Percentiles rank a stretch among this genome's conserved stretches.
Conservation (phyloP, 1,284 basidiomycete genomes). For the Irpex lacteus region DNA sequence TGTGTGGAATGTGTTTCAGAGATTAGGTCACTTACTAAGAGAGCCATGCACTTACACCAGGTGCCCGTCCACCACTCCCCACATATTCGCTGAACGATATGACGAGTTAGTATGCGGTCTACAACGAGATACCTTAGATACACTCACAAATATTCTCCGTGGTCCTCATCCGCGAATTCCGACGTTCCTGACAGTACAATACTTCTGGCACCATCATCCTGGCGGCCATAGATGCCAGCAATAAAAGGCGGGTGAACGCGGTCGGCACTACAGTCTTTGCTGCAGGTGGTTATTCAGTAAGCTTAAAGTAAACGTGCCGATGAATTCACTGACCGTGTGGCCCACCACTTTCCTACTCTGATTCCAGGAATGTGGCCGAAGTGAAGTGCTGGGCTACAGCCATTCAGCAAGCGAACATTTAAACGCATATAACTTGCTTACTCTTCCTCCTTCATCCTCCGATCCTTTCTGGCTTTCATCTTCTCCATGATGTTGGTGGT, state of each 20-base stretch:
- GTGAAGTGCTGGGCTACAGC: background rate
- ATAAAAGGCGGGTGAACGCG: conserved; percentile 6
- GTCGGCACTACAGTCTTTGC: conserved; percentile 1
- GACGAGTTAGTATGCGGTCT: too few species aligned
- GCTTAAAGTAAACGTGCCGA: background rate
- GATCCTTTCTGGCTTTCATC: background rate
- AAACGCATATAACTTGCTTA: background rate
- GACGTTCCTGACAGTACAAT: conserved; percentile 3
- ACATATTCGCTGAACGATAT: conserved; percentile 3
- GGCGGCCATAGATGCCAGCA: conserved; percentile 11
- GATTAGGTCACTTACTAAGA: background rate
- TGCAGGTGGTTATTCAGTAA: conserved; percentile 1
- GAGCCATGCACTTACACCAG: background rate
- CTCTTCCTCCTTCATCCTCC: background rate
- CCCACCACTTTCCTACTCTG: background rate
- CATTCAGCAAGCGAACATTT: background rate
- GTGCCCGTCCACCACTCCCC: conserved; percentile 10
- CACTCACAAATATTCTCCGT: conserved; percentile 8
- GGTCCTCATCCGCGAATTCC: conserved; percentile 8
- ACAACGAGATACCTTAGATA: background rate
- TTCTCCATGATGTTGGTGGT: background rate
- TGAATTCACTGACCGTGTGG: background rate
- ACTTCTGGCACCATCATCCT: conserved; percentile 8
- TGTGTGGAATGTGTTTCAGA: background rate
- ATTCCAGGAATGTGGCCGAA: background rate